Evolutionary conservation across 345 rosid species (phyloP).

Genomic region (Eutrema japonicum): DNA sequence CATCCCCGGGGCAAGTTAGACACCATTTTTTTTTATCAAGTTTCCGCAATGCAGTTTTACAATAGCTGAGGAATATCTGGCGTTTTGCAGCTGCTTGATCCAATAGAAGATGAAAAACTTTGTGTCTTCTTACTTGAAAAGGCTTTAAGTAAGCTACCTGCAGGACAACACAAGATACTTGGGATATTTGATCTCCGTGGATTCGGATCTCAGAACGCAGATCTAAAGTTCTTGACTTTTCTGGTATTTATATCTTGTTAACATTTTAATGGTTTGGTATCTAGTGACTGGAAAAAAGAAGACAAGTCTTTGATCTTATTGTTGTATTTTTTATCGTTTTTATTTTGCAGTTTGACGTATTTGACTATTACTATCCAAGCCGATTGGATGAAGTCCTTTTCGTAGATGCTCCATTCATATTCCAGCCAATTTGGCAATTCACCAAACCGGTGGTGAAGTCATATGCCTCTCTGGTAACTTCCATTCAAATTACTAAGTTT

Average conservation of each 20-base stretch:
- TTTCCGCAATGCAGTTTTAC: conserved; percentile 18
- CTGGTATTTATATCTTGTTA: conserved; percentile 55
- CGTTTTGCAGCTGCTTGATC: conserved; percentile 64
- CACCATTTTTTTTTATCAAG: neutral
- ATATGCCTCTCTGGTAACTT: conserved; percentile 78
- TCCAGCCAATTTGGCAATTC: conserved; percentile 83
- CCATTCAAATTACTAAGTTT: conserved; percentile 12
- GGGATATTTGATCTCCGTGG: conserved; percentile 83
- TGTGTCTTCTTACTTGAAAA: conserved; percentile 75
- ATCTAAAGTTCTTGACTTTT: conserved; percentile 72
- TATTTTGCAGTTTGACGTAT: conserved; percentile 76
- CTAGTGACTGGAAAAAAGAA: neutral
- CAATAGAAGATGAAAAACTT: conserved; percentile 72
- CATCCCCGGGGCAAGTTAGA: conserved; percentile 65
- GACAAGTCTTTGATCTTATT: conserved; percentile 3
- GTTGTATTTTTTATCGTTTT: conserved; percentile 9
- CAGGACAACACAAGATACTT: conserved; percentile 73
- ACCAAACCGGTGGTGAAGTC: conserved; percentile 75
- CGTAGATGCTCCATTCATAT: conserved; percentile 88
- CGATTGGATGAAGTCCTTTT: conserved; percentile 84
- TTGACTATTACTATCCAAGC: conserved; percentile 88
- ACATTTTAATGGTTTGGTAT: conserved; percentile 23
- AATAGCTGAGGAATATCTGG: neutral
- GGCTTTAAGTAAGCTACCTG: conserved; percentile 74
- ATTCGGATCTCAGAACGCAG: conserved; percentile 68